These are phyloP conservation scores for Mycena citricolor DNA, from an alignment of 1,284 basidiomycete genomes.

Conservation along the genomic window DNA sequence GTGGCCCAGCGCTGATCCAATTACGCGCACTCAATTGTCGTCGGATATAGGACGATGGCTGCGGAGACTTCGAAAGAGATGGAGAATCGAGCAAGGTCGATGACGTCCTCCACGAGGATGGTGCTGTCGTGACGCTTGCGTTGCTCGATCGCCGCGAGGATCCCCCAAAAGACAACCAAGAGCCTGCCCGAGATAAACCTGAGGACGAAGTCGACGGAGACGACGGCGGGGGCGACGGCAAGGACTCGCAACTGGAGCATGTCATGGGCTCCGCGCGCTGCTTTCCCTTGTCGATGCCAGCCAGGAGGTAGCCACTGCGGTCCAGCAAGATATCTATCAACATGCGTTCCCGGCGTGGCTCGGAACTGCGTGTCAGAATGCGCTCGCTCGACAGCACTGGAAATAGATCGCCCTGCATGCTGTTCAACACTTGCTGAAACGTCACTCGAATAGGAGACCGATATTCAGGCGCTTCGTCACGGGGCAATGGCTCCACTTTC, in stretches of 20 bases:
- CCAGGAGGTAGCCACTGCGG: too few relatives aligned
- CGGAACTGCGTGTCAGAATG: slow-evolving; percentile 8
- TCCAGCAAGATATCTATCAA: slow-evolving; percentile 51
- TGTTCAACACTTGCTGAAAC: slow-evolving; percentile 55
- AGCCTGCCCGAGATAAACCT: slow-evolving; percentile 44
- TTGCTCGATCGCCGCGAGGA: slow-evolving; percentile 25
- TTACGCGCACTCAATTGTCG: too few relatives aligned
- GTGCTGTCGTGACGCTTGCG: slow-evolving; percentile 3
- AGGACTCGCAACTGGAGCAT: neutral
- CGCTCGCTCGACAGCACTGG: slow-evolving; percentile 42
- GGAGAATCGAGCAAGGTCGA: slow-evolving; percentile 3
- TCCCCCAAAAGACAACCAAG: slow-evolving; percentile 57
- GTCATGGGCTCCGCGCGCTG: slow-evolving; percentile 10
- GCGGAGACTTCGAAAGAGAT: neutral
- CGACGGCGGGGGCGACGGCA: neutral
- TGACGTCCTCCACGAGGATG: slow-evolving; percentile 16
- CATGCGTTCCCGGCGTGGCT: slow-evolving; percentile 32
- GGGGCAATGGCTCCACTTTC: slow-evolving; percentile 24
- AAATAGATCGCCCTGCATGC: slow-evolving; percentile 64
- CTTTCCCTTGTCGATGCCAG: slow-evolving; percentile 26
- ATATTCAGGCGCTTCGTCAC: neutral
- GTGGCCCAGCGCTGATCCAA: too few relatives aligned
- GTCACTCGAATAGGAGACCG: slow-evolving; percentile 37
- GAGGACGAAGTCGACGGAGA: slow-evolving; percentile 32
- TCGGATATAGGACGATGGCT: too few relatives aligned